phyloP scores from a whole-genome alignment of 257 asterid species.

The Solanum pinnatisectum region DNA sequence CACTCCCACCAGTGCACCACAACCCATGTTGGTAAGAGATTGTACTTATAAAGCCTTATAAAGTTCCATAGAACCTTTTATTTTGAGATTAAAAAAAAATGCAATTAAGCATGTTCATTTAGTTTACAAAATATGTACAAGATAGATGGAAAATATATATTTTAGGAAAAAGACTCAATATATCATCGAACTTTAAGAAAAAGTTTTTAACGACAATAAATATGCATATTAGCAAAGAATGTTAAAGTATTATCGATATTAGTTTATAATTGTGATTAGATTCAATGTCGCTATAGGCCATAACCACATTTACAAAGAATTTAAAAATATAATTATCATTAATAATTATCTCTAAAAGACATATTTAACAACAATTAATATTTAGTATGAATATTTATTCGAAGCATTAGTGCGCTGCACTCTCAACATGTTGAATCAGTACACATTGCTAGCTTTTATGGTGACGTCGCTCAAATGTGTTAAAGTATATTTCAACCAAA shows the following conservation, averaged over 20 bases:
- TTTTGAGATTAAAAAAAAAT: not conserved
- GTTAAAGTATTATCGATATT: too few relatives aligned
- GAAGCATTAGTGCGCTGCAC: not conserved
- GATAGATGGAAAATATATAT: not conserved
- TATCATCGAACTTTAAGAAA: too few relatives aligned
- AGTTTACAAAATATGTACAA: not conserved
- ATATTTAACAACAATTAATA: not conserved
- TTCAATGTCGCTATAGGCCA: fast-evolving
- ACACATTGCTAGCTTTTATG: not conserved
- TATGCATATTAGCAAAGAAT: too few relatives aligned
- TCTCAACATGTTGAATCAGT: not conserved
- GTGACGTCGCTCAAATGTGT: not conserved
- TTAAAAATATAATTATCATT: too few relatives aligned
- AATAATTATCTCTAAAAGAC: not conserved
- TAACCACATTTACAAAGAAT: too few relatives aligned
- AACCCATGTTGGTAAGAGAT: too few relatives aligned
- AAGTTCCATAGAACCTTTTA: not conserved
- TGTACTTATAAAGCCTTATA: not conserved
- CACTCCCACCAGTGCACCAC: too few relatives aligned
- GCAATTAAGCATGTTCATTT: not conserved
- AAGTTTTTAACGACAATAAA: too few relatives aligned
- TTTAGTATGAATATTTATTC: too few relatives aligned
- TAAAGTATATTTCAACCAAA: not conserved
- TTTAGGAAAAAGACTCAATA: not conserved
- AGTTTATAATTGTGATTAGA: too few relatives aligned